Percentiles rank a stretch among this genome's conserved stretches.
Conservation (phyloP, 2,329 filamentous ascomycete genomes). For the Ophiostoma sp. region DNA sequence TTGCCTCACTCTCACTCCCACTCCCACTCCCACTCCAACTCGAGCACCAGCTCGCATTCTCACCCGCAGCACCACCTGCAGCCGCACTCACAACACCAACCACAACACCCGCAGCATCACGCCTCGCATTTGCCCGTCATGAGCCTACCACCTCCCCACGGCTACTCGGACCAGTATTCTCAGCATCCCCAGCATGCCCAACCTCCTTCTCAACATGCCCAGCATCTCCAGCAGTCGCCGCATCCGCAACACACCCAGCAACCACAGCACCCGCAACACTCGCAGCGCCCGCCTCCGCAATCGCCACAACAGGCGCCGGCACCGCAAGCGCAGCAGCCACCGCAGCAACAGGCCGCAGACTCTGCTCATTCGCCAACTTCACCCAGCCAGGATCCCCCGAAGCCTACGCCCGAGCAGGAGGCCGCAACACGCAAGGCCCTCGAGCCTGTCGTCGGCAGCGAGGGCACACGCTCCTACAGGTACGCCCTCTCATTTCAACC, state of each 20-base stretch:
- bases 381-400: constrained; percentile 15
- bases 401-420: constrained; percentile 25
- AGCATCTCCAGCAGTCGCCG: neutral
- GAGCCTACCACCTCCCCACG: constrained; percentile 23
- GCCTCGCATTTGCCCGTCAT: constrained; percentile 22
- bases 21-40: neutral
- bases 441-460: constrained; percentile 25
- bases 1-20: neutral
- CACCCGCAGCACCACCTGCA: constrained; percentile 1
- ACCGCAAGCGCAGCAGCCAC: neutral
- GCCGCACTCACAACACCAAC: constrained; percentile 2
- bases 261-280: neutral
- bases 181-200: constrained; percentile 14
- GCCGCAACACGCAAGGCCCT: constrained; percentile 27
- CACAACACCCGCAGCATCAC: constrained; percentile 6
- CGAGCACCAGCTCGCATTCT: constrained; percentile 8
- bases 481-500: neutral
- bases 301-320: neutral
- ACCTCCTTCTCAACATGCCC: neutral
- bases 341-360: neutral
- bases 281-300: neutral
- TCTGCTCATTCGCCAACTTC: neutral
- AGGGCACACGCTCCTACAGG: constrained; percentile 27
- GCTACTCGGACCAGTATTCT: constrained; percentile 23
- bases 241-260: neutral